A percentile compares a stretch with the other conserved stretches of the same genome.
These are phyloP conservation scores for Apiotrichum montevideense DNA, from an alignment of 1,284 basidiomycete genomes.

Conservation along the genomic window DNA sequence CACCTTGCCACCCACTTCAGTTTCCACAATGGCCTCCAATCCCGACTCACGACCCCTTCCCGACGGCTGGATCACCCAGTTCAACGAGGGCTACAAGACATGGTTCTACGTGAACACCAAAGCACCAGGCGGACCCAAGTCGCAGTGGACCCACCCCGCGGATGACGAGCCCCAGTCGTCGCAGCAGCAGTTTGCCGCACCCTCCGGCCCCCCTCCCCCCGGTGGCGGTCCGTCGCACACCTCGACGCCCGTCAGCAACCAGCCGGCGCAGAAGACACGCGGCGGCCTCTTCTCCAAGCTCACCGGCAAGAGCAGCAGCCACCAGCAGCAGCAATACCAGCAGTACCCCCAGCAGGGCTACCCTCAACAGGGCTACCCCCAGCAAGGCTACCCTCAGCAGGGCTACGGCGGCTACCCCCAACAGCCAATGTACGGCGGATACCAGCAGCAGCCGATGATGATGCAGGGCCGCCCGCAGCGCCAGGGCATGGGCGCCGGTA, in stretches of 20 bases:
- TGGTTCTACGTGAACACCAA: conserved; percentile 42
- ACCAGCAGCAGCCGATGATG: conserved; percentile 16
- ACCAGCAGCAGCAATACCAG: conserved; percentile 22
- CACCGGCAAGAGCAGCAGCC: conserved; percentile 20
- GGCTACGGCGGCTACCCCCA: conserved; percentile 14
- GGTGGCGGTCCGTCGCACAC: not conserved
- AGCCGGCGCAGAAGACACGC: conserved; percentile 15
- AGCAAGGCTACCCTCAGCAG: conserved; percentile 21
- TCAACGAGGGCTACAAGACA: conserved; percentile 44
- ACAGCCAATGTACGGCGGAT: conserved; percentile 1
- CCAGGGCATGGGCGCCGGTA: conserved; percentile 37
- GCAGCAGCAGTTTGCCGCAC: conserved; percentile 26
- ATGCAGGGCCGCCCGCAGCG: conserved; percentile 16
- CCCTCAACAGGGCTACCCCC: conserved; percentile 18
- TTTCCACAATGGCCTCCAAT: conserved; percentile 23
- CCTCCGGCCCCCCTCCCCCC: conserved; percentile 39
- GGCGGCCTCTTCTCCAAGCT: conserved; percentile 41
- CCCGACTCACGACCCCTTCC: conserved; percentile 41
- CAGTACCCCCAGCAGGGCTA: conserved; percentile 10
- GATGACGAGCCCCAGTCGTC: conserved; percentile 26
- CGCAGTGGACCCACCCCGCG: conserved; percentile 40
- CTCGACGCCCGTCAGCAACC: not conserved
- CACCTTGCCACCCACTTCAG: not conserved
- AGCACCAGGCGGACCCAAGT: too few relatives aligned
- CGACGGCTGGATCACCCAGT: conserved; percentile 44